Evolutionary conservation across 1,284 basidiomycete species (phyloP), one percentile per base, ranked within the genome.

Genomic region (Exsudoporus floridanus): DNA sequence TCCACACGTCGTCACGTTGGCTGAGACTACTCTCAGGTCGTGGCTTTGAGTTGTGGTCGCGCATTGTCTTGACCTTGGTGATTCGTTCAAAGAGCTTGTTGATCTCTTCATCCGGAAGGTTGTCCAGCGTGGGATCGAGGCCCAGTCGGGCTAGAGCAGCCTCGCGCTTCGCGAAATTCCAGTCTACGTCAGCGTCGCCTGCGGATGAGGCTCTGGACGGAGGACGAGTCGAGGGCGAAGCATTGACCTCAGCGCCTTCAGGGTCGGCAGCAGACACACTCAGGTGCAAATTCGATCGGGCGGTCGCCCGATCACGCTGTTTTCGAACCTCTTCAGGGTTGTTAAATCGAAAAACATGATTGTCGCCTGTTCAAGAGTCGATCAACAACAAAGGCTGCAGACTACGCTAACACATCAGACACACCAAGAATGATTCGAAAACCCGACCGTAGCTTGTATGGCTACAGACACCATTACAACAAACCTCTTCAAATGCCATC

Each of bases 281-380:
- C 49, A 83, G 70, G 49, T 84, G 82, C 66, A 91, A 69, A 65
- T 78, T 84, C 13, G 86, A 88, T 69, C 79, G 85, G 48, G 79
- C 77, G 4, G 83, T 84, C 3, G 84, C 83, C 39, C 90, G 86
- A 69, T 94, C 85, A 46, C 94, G 83, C 61, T 88, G 88, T 61
- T 92, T 94, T 56, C 94, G 86, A 47, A 96, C 95, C 64, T 95
- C 91, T 67, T 94, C 93, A 0, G 94, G 94, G 64, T 95, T 91
- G 67, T 97, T 98, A 76, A 98, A 98, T 16, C 96, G 85, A 73
- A 99, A 99, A 51, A 98, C 94, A 73, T 99, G 97, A 58, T 95
- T 89, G 63, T 98, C 95, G 49, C 96, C 95, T 91, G 57, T 35
- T 35, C 30, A 36, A 47, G 23, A 28, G 6, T 46, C 14, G 42